A percentile compares a stretch with the other conserved stretches of the same genome.
Conservation (phyloP, 2,329 filamentous ascomycete genomes). For the Hymenoscyphus repandus region DNA sequence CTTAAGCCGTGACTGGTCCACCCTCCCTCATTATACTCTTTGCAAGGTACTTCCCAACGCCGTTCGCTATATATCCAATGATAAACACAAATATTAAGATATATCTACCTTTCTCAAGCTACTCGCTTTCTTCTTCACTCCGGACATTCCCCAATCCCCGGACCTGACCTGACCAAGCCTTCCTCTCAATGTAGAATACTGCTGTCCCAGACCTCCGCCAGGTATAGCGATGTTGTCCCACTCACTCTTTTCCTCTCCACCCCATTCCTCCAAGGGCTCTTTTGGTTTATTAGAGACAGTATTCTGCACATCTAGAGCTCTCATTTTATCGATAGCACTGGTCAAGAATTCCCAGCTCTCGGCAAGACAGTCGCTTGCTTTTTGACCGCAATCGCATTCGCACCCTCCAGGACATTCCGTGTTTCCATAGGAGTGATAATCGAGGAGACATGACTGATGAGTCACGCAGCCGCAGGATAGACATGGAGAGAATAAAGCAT, state of each 20-base stretch:
- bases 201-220: slow-evolving; percentile 18
- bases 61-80: not conserved
- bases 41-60: not conserved
- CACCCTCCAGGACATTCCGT: slow-evolving; percentile 57
- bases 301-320: slow-evolving; percentile 16
- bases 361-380: slow-evolving; percentile 51
- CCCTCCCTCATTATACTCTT: not conserved
- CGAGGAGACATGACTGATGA: slow-evolving; percentile 47
- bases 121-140: slow-evolving; percentile 25
- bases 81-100: slow-evolving; percentile 4
- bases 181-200: slow-evolving; percentile 26
- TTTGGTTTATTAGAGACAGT: not conserved
- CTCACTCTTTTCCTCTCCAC: slow-evolving; percentile 18
- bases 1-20: not conserved
- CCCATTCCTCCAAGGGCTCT: slow-evolving; percentile 5
- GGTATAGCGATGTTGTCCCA: slow-evolving; percentile 23
- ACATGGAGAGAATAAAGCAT: slow-evolving; percentile 55
- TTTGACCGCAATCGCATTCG: slow-evolving; percentile 56
- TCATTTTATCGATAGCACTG: slow-evolving; percentile 32
- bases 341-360: slow-evolving; percentile 57
- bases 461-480: slow-evolving; percentile 58
- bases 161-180: slow-evolving; percentile 26
- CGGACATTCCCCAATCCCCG: slow-evolving; percentile 25
- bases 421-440: slow-evolving; percentile 35
- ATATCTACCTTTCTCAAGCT: slow-evolving; percentile 28